A percentile compares a stretch with the other conserved stretches of the same genome.
These are phyloP conservation scores for Zelopaecilomyces penicillatus DNA, from an alignment of 2,329 filamentous ascomycete genomes.

Conservation along the genomic window DNA sequence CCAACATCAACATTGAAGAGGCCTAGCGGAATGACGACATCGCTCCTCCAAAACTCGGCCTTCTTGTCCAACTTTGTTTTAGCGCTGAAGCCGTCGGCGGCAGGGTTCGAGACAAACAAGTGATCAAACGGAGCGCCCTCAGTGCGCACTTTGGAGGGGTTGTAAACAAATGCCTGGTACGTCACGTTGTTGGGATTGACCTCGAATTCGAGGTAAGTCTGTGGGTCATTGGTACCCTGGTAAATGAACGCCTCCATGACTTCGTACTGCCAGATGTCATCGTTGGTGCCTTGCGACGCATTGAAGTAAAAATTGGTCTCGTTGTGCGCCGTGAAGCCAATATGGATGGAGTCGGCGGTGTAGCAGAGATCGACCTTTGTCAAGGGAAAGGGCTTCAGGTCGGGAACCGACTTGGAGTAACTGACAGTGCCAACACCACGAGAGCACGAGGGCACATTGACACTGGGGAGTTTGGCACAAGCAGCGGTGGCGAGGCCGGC, in stretches of 20 bases:
- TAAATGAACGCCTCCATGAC: constrained; percentile 44
- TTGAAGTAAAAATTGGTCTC: constrained; percentile 41
- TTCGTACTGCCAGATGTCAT: constrained; percentile 39
- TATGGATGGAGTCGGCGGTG: constrained; percentile 27
- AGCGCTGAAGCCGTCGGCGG: constrained; percentile 32
- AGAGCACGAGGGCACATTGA: constrained; percentile 33
- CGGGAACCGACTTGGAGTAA: constrained; percentile 35
- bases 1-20: constrained; percentile 41
- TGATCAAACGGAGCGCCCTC: constrained; percentile 34
- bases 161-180: constrained; percentile 43
- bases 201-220: constrained; percentile 43
- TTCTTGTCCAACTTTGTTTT: constrained; percentile 29
- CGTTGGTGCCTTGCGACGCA: constrained; percentile 33
- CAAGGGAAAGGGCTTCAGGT: constrained; percentile 29
- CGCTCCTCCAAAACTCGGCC: constrained; percentile 31
- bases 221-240: constrained; percentile 35
- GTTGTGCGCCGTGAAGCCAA: constrained; percentile 36
- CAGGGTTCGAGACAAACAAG: constrained; percentile 31
- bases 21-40: constrained; percentile 34
- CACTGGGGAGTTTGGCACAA: constrained; percentile 13
- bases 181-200: constrained; percentile 42
- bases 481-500: constrained; percentile 4
- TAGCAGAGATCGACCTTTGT: constrained; percentile 42
- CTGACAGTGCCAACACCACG: constrained; percentile 23
- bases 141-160: constrained; percentile 37